phyloP scores from a whole-genome alignment of 352 stramenopile genomes.

The Phytophthora pini region DNA sequence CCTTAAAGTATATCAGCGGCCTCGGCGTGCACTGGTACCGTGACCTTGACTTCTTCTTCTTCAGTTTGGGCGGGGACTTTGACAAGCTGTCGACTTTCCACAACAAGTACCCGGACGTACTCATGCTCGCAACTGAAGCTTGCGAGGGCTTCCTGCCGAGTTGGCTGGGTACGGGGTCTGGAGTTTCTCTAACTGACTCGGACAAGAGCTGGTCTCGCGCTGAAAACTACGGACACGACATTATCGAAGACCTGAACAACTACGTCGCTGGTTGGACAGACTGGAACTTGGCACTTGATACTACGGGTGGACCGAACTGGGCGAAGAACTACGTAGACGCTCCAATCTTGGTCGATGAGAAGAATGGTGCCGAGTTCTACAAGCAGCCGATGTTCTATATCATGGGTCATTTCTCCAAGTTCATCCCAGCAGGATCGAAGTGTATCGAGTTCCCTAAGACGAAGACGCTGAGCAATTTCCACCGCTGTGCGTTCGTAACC shows the following conservation, averaged over 20 bases:
- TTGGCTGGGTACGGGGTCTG: no score
- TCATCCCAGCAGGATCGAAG: constrained; percentile 52
- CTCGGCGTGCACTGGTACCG: constrained; percentile 90
- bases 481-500: constrained; percentile 48
- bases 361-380: constrained; percentile 67
- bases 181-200: no score
- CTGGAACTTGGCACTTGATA: constrained; percentile 82
- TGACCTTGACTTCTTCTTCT: constrained; percentile 59
- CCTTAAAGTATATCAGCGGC: constrained; percentile 75
- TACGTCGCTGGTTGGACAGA: constrained; percentile 82
- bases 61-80: constrained; percentile 47
- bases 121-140: constrained; percentile 83
- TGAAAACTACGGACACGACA: constrained; percentile 84
- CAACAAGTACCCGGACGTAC: constrained; percentile 55
- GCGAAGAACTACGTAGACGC: constrained; percentile 72
- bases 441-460: constrained; percentile 48
- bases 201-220: constrained; percentile 63
- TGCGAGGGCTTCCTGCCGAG: constrained; percentile 64
- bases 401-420: constrained; percentile 80
- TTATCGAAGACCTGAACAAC: constrained; percentile 87
- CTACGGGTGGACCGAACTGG: constrained; percentile 20
- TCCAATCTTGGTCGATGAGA: constrained; percentile 72
- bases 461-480: constrained; percentile 38
- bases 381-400: constrained; percentile 87
- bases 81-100: constrained; percentile 15